Base-by-base conservation (phyloP, 2,329 filamentous ascomycete species). In the Torrubiella hemipterigena region DNA sequence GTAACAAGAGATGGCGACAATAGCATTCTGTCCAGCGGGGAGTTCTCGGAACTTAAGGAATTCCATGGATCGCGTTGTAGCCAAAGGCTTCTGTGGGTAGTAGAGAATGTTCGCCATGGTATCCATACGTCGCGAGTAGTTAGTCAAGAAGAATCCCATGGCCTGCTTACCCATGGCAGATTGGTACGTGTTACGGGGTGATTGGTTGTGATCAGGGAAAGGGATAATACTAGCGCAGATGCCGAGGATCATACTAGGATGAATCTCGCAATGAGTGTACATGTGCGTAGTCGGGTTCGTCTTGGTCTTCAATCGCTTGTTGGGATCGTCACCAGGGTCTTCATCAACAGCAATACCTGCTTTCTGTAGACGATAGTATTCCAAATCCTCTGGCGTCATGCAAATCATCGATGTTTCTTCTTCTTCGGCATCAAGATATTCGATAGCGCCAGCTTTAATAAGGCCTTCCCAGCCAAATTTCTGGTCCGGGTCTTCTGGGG, bases 101-200 rank as follows among this genome's bases (percentile, higher is more conserved):
- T 98, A 98, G 4, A 98, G 74, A 52, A 98, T 93, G 47, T 98
- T 98, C 46, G 89, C 82, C 91, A 98, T 98, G 5, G 91, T 98
- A 51, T 98, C 91, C 89, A 98, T 96, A 41, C 91, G 86, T 39
- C 89, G 77, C 24, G 84, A 80, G 56, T 93, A 98, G 54, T 98
- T 98, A 10, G 93, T 98, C 34, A 98, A 69, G 64, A 94, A 95
- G 47, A 96, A 87, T 51, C 93, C 91, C 93, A 98, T 98, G 39
- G 91, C 91, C 72, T 98, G 91, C 62, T 98, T 98, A 66, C 93
- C 91, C 91, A 98, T 98, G 52, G 91, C 91, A 48, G 89, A 95
- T 61, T 96, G 89, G 58, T 95, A 98, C 4, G 89, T 96, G 54
- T 98, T 98, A 81, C 91, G 81, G 43, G 91, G 91, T 40, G 89